These are phyloP conservation scores for Naganishia liquefaciens DNA, from an alignment of 1,284 basidiomycete species.

Conservation along the genomic window DNA sequence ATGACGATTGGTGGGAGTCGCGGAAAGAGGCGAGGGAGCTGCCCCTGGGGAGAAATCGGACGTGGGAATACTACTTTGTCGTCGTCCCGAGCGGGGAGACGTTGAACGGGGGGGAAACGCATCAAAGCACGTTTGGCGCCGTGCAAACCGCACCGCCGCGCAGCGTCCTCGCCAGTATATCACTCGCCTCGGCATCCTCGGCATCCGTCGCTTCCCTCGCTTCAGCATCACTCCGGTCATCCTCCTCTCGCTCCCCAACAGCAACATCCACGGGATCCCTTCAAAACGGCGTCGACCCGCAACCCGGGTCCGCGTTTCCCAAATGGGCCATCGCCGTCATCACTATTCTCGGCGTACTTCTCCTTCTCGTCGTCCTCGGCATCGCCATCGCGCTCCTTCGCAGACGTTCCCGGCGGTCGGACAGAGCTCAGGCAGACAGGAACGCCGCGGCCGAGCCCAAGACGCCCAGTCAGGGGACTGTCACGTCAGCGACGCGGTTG, in stretches of 20 bases:
- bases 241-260: background rate
- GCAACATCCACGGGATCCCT: slow-evolving; percentile 9
- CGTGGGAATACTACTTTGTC: slow-evolving; percentile 33
- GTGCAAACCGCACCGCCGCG: slow-evolving; percentile 31
- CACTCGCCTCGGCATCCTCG: slow-evolving; percentile 25
- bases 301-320: slow-evolving; percentile 16
- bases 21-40: slow-evolving; percentile 11
- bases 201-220: slow-evolving; percentile 1
- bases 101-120: slow-evolving; percentile 30
- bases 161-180: slow-evolving; percentile 29
- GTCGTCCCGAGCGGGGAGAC: slow-evolving; percentile 27
- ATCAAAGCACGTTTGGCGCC: slow-evolving; percentile 33
- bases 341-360: slow-evolving; percentile 27
- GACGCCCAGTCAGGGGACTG: background rate
- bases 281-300: slow-evolving; percentile 14
- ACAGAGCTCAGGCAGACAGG: background rate
- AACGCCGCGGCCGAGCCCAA: no score
- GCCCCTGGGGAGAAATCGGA: slow-evolving; percentile 22
- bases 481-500: background rate
- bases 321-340: slow-evolving; percentile 35
- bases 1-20: slow-evolving; percentile 31
- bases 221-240: slow-evolving; percentile 2
- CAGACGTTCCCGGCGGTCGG: slow-evolving; percentile 6
- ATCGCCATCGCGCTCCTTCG: slow-evolving; percentile 17
- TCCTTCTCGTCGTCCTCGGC: slow-evolving; percentile 14